Percentiles rank a stretch among this genome's conserved stretches.
Conservation (phyloP, 495 filamentous ascomycete species). For the Talaromyces wortmannii region DNA sequence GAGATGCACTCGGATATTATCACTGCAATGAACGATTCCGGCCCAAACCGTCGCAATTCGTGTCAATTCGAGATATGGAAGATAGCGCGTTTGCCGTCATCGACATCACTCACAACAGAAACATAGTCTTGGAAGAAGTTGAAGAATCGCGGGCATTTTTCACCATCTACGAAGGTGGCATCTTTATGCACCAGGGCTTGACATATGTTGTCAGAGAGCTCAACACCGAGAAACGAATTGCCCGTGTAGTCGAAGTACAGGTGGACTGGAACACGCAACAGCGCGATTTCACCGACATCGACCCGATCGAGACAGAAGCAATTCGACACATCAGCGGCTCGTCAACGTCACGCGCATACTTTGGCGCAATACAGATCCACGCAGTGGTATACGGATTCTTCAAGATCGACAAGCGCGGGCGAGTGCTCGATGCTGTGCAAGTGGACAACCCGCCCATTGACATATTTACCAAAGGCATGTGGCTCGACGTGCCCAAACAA, state of each 20-base stretch:
- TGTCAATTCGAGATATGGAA: conserved; percentile 87
- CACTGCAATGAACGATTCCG: conserved; percentile 86
- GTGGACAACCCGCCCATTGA: conserved; percentile 92
- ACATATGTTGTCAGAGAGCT: conserved; percentile 91
- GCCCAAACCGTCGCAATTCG: conserved; percentile 72
- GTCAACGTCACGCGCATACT: conserved; percentile 61
- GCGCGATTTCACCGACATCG: conserved; percentile 91
- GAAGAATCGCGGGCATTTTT: conserved; percentile 93
- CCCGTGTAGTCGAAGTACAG: conserved; percentile 68
- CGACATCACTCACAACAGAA: conserved; percentile 75
- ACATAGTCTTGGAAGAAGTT: conserved; percentile 88
- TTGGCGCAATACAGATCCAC: conserved; percentile 74
- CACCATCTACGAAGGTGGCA: conserved; percentile 93
- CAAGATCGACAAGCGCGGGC: conserved; percentile 76
- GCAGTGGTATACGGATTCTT: conserved; percentile 93
- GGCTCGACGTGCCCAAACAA: conserved; percentile 79
- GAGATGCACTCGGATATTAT: conserved; percentile 72
- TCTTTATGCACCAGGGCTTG: conserved; percentile 92
- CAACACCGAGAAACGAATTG: conserved; percentile 67
- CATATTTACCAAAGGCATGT: conserved; percentile 82
- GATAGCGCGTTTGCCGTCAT: conserved; percentile 91
- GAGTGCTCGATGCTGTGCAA: conserved; percentile 85
- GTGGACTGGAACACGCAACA: conserved; percentile 95
- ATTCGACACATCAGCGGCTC: conserved; percentile 55
- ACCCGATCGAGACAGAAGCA: conserved; percentile 81